Base-by-base conservation (phyloP, 2,329 filamentous ascomycete species). In the Apiospora kogelbergensis region DNA sequence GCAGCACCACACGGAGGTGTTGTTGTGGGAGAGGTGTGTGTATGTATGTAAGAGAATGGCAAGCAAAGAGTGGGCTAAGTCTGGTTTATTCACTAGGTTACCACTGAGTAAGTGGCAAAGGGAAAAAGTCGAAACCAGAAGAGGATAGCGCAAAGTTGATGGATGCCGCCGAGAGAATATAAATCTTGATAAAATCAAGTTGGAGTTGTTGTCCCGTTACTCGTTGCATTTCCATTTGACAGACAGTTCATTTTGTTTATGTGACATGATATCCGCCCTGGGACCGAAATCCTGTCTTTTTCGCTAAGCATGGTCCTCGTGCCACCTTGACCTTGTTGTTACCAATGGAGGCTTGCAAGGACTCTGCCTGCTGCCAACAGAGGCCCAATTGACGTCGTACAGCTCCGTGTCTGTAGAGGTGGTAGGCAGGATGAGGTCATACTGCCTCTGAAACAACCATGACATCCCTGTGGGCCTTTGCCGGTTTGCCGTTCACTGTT, bases 401-500 rank as follows among this genome's bases (percentile, higher is more conserved):
- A 42, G 41, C 63, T 65, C 37, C 42, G n/a, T 44, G 26, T 26
- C 6, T 24, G 63, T 3, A 15, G 11, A 15, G 40, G 40, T 15
- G 40, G 40, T 11, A 44, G 24, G 63, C 22, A 66, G 26, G 15
- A 66, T 66, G 65, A 66, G 65, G 65, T 66, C 65, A 66, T 66
- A 4, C 15, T 40, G 30, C 26, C 65, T 53, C 44, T 66, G 65
- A 66, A 66, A 66, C 65, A 48, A 60, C 53, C 53, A 60, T 60
- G 53, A 60, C 53, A 60, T 33, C 41, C 63, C 17, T 30, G 44
- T 46, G 44, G 65, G 65, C 65, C 33, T 37, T 37, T 66, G 65
- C 65, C 65, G 65, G 44, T 37, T 53, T 46, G 44, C 65, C 65
- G 65, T 66, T 24, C 15, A 33, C 7, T 66, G 64, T 42, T 46